Base-by-base conservation (phyloP, 805 yeast species). In the Pichia rugopelliculosa region DNA sequence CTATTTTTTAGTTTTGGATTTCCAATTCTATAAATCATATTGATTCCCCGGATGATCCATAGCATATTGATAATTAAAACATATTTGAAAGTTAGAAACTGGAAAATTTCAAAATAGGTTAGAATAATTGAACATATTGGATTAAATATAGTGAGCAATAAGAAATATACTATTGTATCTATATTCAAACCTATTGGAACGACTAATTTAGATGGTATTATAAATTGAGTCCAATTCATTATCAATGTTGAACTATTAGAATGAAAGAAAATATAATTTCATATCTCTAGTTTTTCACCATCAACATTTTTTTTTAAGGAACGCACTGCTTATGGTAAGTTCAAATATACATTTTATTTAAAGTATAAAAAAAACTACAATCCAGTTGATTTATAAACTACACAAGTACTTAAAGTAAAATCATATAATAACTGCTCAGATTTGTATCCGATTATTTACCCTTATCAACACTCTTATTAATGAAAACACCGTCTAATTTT, bases 401-500 rank as follows among this genome's bases (percentile, higher is more conserved):
- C 17, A 4, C n/a, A n/a, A n/a, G n/a, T n/a, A n/a, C n/a, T n/a
- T n/a, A n/a, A n/a, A n/a, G n/a, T n/a, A n/a, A n/a, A n/a, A n/a
- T n/a, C n/a, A n/a, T n/a, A n/a, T n/a, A n/a, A n/a, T n/a, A n/a
- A 30, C 18, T 30, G n/a, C 18, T 7, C 7, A 30, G 40, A 33
- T 34, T 7, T 27, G 2, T 33, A 27, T 13, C 18, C 34, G 23
- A 18, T 25, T 37, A 48, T 8, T 47, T 40, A 15, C 72, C 76
- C 46, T 75, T 78, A 54, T 75, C 74, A 22, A 80, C 84, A 47
- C 82, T 75, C 61, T 76, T 78, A 43, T 83, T 76, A 47, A 80
- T 79, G 42, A 75, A 82, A 22, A 81, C 79, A n/a, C 84, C 88
- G 46, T 78, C 77, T 36, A 83, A 64, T 65, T 84, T 84, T 55